Evolutionary conservation across 2,329 filamentous ascomycete genomes (phyloP), one percentile per base, ranked within the genome.

Genomic region (Penicillium brevicompactum): DNA sequence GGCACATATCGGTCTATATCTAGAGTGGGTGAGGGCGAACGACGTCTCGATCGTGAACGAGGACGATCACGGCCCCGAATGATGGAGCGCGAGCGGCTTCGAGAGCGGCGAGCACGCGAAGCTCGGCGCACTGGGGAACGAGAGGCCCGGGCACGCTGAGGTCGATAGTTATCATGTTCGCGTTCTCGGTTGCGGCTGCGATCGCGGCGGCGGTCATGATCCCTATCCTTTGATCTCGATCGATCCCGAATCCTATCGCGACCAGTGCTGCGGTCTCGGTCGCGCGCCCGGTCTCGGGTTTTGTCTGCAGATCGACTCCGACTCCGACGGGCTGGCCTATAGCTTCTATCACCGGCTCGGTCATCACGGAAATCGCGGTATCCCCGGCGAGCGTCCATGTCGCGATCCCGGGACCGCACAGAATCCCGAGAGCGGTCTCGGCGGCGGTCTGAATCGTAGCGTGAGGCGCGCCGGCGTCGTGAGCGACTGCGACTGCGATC

Each of bases 1-100:
- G 75, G 75, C 2, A 77, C 72, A 53, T 77, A 77, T n/a, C 75
- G 73, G 59, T 77, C 75, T 53, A 77, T 77, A 52, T 76, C 75
- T 31, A 73, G 66, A 49, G 67, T 67, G 14, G 68, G 70, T 2
- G 70, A 69, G 31, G 62, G 63, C 8, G 70, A 71, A 16, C 64
- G 63, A 45, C 66, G 67, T 21, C 70, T 69, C 46, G 63, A 65
- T 43, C 61, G 57, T 10, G 61, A 61, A 16, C 60, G 59, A 18
- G 42, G 46, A 9, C 58, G 55, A 7, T 60, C 58, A 22, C 57
- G 57, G n/a, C 49, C 58, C 3, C 54, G 55, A 38, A 46, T 55
- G 10, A n/a, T n/a, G 9, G 56, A 61, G 8, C 58, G 58, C 1
- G 60, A 62, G 34, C 47, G 52, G 41, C 42, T 54, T 16, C 60